Conservation (phyloP, 805 yeast genomes). For the Debaryomyces castellii region DNA sequence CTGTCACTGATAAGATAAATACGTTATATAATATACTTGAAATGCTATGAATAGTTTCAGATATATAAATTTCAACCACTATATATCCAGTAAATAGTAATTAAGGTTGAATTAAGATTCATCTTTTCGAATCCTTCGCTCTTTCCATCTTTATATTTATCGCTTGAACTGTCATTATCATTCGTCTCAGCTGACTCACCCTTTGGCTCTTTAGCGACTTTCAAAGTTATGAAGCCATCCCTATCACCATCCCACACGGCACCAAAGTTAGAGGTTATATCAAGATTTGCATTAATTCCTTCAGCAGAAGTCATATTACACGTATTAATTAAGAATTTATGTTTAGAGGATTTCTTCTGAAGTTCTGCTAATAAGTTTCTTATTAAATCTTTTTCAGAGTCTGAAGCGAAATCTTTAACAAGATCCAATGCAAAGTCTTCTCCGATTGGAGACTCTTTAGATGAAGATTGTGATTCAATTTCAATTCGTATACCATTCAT, state of each 20-base stretch:
- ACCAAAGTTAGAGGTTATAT: slow-evolving; percentile 42
- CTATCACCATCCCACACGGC: slow-evolving; percentile 56
- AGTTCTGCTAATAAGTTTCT: slow-evolving; percentile 32
- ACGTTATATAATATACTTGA: slow-evolving; percentile 14
- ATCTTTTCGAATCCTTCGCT: too few species aligned
- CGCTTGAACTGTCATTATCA: neutral
- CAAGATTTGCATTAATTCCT: slow-evolving; percentile 17
- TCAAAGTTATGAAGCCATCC: slow-evolving; percentile 51
- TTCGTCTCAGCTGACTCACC: too few species aligned
- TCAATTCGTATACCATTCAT: neutral
- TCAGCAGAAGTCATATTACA: slow-evolving; percentile 29
- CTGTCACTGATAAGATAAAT: slow-evolving; percentile 20
- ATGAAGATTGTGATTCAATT: slow-evolving; percentile 2
- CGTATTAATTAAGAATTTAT: slow-evolving; percentile 53
- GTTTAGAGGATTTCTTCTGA: slow-evolving; percentile 48
- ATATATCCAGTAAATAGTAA: slow-evolving; percentile 20
- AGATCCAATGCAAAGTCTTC: slow-evolving; percentile 12
- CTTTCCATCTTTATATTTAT: too few species aligned
- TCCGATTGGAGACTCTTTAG: slow-evolving; percentile 21
- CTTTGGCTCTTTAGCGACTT: too few species aligned
- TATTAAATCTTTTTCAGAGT: slow-evolving; percentile 22
- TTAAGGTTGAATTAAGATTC: neutral
- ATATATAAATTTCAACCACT: slow-evolving; percentile 3
- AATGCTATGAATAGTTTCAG: slow-evolving; percentile 4
- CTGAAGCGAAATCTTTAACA: slow-evolving; percentile 4